A percentile compares a stretch with the other conserved stretches of the same genome.
These are phyloP conservation scores for Pelargonium nanum DNA, from an alignment of 345 rosid genomes.

Conservation along the genomic window DNA sequence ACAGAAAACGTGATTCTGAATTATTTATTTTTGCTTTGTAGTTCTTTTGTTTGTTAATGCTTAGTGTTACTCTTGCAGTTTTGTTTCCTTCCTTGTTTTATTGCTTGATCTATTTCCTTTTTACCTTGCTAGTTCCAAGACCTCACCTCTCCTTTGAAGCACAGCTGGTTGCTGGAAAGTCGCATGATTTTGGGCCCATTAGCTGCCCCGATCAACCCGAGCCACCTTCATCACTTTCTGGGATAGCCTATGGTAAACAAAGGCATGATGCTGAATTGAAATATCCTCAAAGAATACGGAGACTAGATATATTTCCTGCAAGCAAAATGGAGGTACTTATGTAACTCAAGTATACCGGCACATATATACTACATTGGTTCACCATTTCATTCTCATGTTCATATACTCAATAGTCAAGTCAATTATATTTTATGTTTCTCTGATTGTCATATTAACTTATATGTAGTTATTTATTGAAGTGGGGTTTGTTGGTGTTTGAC, in stretches of 20 bases:
- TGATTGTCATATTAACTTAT: no score
- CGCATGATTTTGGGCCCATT: slow-evolving; percentile 61
- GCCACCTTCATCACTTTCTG: slow-evolving; percentile 42
- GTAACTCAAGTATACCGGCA: slow-evolving; percentile 1
- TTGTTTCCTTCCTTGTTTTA: not conserved
- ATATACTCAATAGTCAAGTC: no score
- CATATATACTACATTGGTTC: not conserved
- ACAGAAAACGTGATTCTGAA: no score
- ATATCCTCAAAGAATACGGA: slow-evolving; percentile 83
- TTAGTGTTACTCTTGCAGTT: not conserved
- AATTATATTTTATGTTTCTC: not conserved
- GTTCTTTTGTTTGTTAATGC: not conserved
- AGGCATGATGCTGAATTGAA: slow-evolving; percentile 69
- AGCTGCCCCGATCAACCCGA: slow-evolving; percentile 71
- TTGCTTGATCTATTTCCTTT: slow-evolving; percentile 6
- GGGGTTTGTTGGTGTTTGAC: not conserved
- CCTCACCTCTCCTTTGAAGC: slow-evolving; percentile 98
- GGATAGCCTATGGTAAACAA: slow-evolving; percentile 51
- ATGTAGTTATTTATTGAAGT: no score
- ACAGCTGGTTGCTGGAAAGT: slow-evolving; percentile 93
- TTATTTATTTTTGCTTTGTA: not conserved
- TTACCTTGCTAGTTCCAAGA: slow-evolving; percentile 62
- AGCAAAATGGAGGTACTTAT: slow-evolving; percentile 63
- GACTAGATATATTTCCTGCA: slow-evolving; percentile 81
- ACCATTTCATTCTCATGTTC: not conserved